These are phyloP conservation scores for Cladosporium sp. DNA, from an alignment of 2,329 filamentous ascomycete genomes.

Conservation along the genomic window DNA sequence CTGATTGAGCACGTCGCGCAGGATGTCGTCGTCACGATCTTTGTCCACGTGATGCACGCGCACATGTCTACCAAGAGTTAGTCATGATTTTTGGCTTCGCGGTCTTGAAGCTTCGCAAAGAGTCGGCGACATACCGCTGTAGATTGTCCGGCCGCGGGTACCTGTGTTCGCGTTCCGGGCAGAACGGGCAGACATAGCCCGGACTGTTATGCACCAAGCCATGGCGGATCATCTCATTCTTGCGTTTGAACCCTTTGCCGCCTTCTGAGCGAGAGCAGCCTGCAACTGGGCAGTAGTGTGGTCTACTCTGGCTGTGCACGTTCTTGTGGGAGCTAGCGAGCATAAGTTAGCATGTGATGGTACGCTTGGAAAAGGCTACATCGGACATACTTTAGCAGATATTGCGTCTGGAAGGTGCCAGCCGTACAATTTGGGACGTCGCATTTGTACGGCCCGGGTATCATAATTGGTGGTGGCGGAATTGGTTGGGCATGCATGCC, in stretches of 20 bases:
- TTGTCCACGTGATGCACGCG: slow-evolving; percentile 89
- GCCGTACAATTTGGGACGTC: slow-evolving; percentile 66
- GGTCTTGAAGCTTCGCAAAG: no score
- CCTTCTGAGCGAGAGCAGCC: slow-evolving; percentile 60
- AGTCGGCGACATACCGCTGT: slow-evolving; percentile 67
- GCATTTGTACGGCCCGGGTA: slow-evolving; percentile 58
- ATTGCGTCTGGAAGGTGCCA: slow-evolving; percentile 73
- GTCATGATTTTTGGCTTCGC: no score
- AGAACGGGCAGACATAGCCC: slow-evolving; percentile 95
- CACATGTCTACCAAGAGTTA: slow-evolving; percentile 67
- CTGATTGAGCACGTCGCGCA: slow-evolving; percentile 83
- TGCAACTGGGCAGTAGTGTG: slow-evolving; percentile 62
- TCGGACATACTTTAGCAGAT: slow-evolving; percentile 65
- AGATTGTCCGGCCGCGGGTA: slow-evolving; percentile 95
- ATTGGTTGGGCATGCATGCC: slow-evolving; percentile 32
- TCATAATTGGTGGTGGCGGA: slow-evolving; percentile 28
- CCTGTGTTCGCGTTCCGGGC: slow-evolving; percentile 87
- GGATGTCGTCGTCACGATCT: slow-evolving; percentile 77
- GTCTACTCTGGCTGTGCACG: slow-evolving; percentile 63
- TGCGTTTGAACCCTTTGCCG: slow-evolving; percentile 68
- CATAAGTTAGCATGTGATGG: slow-evolving; percentile 6
- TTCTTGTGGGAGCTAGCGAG: slow-evolving; percentile 65
- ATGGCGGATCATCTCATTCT: slow-evolving; percentile 71
- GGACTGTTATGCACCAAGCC: slow-evolving; percentile 92
- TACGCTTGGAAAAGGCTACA: not conserved